phyloP scores from a whole-genome alignment of 768 basidiomycete species.

The Butyriboletus loyo region DNA sequence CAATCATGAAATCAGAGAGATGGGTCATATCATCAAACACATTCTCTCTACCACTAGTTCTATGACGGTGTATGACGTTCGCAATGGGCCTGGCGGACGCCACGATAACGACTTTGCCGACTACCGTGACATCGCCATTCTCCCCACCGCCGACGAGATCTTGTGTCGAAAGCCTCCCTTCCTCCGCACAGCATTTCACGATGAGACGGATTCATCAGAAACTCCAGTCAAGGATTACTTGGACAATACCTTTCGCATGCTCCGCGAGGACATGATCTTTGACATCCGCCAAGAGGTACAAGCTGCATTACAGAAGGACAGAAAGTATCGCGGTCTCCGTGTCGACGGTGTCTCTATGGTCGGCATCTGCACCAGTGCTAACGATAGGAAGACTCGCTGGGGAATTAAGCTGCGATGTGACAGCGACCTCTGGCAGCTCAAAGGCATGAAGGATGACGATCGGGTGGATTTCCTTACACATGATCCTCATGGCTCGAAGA shows the following conservation, averaged over 20 bases:
- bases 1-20: constrained; percentile 24
- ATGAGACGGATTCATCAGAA: constrained; percentile 16
- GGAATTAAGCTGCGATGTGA: constrained; percentile 38
- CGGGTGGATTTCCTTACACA: constrained; percentile 35
- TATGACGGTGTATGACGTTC: constrained; percentile 13
- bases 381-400: constrained; percentile 34
- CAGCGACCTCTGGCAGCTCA: constrained; percentile 35
- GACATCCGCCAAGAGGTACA: constrained; percentile 55
- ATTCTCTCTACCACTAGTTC: constrained; percentile 26
- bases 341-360: constrained; percentile 32
- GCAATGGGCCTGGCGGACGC: constrained; percentile 52
- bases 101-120: constrained; percentile 67
- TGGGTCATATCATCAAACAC: constrained; percentile 42
- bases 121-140: constrained; percentile 54
- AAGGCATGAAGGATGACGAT: constrained; percentile 27
- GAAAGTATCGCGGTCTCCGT: constrained; percentile 33
- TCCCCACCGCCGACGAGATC: constrained; percentile 63
- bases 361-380: constrained; percentile 34
- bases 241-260: constrained; percentile 63
- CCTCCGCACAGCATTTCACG: constrained; percentile 38
- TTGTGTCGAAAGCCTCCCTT: constrained; percentile 45
- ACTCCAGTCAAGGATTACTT: constrained; percentile 43
- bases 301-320: constrained; percentile 36
- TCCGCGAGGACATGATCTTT: constrained; percentile 62
- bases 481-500: constrained; percentile 28